These are phyloP conservation scores for Ramichloridium luteum DNA, from an alignment of 2,329 filamentous ascomycete genomes.

Conservation along the genomic window DNA sequence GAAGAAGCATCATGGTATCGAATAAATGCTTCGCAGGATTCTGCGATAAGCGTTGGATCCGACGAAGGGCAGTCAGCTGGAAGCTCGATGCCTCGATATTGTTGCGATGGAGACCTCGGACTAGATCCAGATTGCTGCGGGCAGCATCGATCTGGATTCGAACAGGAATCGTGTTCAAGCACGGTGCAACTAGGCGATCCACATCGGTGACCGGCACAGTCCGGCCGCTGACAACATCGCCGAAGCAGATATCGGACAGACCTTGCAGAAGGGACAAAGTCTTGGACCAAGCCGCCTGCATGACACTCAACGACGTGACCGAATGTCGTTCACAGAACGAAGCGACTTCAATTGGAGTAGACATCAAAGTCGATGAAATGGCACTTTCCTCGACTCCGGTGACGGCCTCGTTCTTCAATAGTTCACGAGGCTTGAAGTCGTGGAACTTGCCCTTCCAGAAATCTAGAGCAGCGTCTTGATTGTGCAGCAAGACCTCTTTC, in stretches of 20 bases:
- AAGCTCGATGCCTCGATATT: slow-evolving; percentile 53
- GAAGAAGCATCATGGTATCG: slow-evolving; percentile 68
- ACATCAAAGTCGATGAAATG: slow-evolving; percentile 4
- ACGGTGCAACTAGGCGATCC: slow-evolving; percentile 68
- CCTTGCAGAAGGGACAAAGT: slow-evolving; percentile 46
- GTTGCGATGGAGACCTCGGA: slow-evolving; percentile 47
- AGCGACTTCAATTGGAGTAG: slow-evolving; percentile 31
- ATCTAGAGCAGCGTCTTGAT: slow-evolving; percentile 37
- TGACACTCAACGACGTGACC: slow-evolving; percentile 48
- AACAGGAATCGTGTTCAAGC: slow-evolving; percentile 79
- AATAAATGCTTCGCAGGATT: slow-evolving; percentile 49
- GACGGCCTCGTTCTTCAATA: slow-evolving; percentile 17
- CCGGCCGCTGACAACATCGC: slow-evolving; percentile 72
- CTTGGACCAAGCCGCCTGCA: slow-evolving; percentile 62
- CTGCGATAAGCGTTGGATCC: slow-evolving; percentile 46
- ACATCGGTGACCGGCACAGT: slow-evolving; percentile 53
- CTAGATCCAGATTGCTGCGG: slow-evolving; percentile 43
- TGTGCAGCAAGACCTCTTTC: slow-evolving; percentile 40
- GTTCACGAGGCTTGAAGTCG: slow-evolving; percentile 37
- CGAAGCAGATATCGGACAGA: slow-evolving; percentile 64
- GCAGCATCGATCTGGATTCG: slow-evolving; percentile 42
- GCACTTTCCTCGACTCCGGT: slow-evolving; percentile 2
- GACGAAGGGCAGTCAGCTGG: slow-evolving; percentile 64
- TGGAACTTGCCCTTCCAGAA: slow-evolving; percentile 56
- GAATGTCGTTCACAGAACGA: slow-evolving; percentile 40